Conservation (phyloP, 2,329 filamentous ascomycete species). For the Furcasterigmium sp. region DNA sequence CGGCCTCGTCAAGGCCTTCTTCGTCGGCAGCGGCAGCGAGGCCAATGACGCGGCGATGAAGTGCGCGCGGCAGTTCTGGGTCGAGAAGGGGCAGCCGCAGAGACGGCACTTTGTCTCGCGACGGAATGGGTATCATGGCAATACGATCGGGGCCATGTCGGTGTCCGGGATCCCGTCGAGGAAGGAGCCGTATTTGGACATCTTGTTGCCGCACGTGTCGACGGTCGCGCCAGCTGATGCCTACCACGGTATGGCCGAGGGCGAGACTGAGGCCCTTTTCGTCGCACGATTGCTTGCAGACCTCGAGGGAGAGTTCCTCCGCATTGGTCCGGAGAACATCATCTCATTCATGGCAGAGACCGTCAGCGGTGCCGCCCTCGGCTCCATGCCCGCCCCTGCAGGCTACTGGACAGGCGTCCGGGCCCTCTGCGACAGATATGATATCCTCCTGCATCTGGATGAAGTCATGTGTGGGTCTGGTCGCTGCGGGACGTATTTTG, state of each 20-base stretch:
- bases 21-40: conserved; percentile 18
- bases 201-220: conserved; percentile 17
- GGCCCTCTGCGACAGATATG: conserved; percentile 48
- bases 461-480: conserved; percentile 68
- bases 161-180: conserved; percentile 23
- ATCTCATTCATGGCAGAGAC: conserved; percentile 58
- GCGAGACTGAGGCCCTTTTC: conserved; percentile 30
- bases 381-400: conserved; percentile 41
- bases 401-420: conserved; percentile 52
- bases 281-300: conserved; percentile 33
- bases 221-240: conserved; percentile 38
- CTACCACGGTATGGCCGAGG: conserved; percentile 28
- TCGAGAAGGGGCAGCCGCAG: conserved; percentile 29
- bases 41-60: conserved; percentile 43
- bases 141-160: conserved; percentile 39
- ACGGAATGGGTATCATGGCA: conserved; percentile 43
- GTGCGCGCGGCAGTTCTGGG: conserved; percentile 40
- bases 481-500: conserved; percentile 55
- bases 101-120: conserved; percentile 36
- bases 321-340: conserved; percentile 38
- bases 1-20: conserved; percentile 11
- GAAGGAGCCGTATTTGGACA: conserved; percentile 19
- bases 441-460: conserved; percentile 49
- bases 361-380: conserved; percentile 53
- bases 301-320: conserved; percentile 40